Evolutionary conservation across 768 basidiomycete species (phyloP), one percentile per base, ranked within the genome.

Genomic region (Boletus pseudo-olivaceus): DNA sequence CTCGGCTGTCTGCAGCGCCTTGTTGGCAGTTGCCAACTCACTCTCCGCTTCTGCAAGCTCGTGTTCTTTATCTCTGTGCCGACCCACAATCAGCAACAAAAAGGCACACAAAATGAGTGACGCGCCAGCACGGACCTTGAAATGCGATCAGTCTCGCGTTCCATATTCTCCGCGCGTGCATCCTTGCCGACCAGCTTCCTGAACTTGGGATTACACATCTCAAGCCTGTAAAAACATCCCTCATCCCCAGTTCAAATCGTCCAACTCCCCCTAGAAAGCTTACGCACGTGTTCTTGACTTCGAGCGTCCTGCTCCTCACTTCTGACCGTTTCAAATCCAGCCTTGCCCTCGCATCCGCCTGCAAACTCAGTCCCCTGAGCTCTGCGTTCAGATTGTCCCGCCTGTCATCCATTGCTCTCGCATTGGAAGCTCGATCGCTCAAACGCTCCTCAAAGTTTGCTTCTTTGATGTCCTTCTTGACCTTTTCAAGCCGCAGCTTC

Each of bases 281-380:
- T 8, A 75, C 87, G 53, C 55, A 93, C 91, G 78, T 84, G 49
- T 78, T 84, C 57, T 81, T 75, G 14, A 93, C 76, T 38, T 93
- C 90, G 15, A 73, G 74, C 42, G 75, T 73, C 72, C 89, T 90
- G 51, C 72, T 77, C 66, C 78, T 82, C 41, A 85, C 67, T 58
- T 94, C 90, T 1, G 74, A 75, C 55, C 84, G 76, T 64, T 91
- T 89, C 57, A 96, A 64, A 38, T 87, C 83, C 49, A 98, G 68
- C 61, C 82, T 87, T 2, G 94, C 92, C 41, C 96, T 76, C 1
- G 82, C 76, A 50, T 94, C 89, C 0, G 90, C 87, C 66, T 98
- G 93, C 42, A 82, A 62, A 60, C 83, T 92, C 61, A 97, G 71
- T 2, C 76, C 72, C 32, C 82, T 77, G 39, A 94, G 76, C 56